These are phyloP conservation scores for Escallonia herrerae DNA, from an alignment of 129 eudicot species.

Conservation along the genomic window DNA sequence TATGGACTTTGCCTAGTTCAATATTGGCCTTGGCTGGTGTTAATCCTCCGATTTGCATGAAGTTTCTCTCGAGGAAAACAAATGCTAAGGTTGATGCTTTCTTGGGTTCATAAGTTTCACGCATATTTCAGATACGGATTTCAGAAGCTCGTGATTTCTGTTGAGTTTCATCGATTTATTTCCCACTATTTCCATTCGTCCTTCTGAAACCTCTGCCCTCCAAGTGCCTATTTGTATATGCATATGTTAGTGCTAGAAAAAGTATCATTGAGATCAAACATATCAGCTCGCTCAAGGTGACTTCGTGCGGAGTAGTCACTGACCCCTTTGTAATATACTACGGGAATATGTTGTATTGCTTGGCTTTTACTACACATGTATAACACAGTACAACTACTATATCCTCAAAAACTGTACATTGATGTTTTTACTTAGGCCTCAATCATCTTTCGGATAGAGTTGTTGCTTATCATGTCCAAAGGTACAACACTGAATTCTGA, in stretches of 20 bases:
- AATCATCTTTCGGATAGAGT: slow-evolving; percentile 35
- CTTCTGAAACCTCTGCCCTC: not conserved
- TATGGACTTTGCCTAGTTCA: slow-evolving; percentile 89
- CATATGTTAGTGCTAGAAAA: not conserved
- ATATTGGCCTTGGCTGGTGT: slow-evolving; percentile 79
- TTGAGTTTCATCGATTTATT: not conserved
- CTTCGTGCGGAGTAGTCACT: not conserved
- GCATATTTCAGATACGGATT: too few species aligned
- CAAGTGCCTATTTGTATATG: too few species aligned
- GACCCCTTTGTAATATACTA: too few species aligned
- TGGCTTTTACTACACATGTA: not conserved
- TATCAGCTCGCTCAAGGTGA: not conserved
- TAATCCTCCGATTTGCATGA: slow-evolving; percentile 94
- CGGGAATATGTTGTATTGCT: not conserved
- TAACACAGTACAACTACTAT: not conserved
- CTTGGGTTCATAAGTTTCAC: slow-evolving; percentile 19
- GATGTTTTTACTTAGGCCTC: slow-evolving; percentile 26
- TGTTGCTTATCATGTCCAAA: slow-evolving; percentile 10
- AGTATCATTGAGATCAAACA: not conserved
- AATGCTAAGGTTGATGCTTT: slow-evolving; percentile 49
- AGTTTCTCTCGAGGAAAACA: slow-evolving; percentile 52
- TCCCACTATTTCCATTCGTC: not conserved
- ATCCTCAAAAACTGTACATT: not conserved
- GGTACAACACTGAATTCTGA: slow-evolving; percentile 42
- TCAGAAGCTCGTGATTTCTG: not conserved